phyloP scores from a whole-genome alignment of 2,329 filamentous ascomycete species.

The Grosmannia penicillata region DNA sequence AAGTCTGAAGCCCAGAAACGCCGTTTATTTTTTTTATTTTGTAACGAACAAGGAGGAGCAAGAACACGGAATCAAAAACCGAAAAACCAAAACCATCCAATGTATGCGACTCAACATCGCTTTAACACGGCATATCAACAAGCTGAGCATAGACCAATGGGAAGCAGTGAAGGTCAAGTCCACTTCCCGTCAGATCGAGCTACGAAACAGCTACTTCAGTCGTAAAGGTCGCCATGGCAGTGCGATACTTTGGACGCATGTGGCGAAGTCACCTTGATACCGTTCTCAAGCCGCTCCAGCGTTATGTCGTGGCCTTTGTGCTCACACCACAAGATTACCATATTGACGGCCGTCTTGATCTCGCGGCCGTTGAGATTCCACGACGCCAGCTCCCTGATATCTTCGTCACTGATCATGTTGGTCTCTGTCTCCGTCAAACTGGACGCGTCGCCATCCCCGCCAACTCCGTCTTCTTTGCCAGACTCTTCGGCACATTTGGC shows the following conservation, averaged over 20 bases:
- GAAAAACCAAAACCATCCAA: too few relatives aligned
- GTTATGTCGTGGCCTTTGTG: constrained; percentile 27
- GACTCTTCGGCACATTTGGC: too few relatives aligned
- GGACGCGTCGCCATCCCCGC: too few relatives aligned
- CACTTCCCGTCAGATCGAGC: too few relatives aligned
- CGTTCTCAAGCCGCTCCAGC: constrained; percentile 25
- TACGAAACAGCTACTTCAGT: not conserved
- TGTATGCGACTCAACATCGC: too few relatives aligned
- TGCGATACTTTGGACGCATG: constrained; percentile 21
- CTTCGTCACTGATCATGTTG: constrained; percentile 15
- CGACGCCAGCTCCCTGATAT: constrained; percentile 22
- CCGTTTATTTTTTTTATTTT: too few relatives aligned
- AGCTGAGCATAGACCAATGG: not conserved
- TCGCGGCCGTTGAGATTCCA: constrained; percentile 29
- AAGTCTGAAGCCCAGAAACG: too few relatives aligned
- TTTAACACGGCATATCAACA: too few relatives aligned
- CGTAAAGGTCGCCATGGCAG: constrained; percentile 4
- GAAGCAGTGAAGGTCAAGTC: not conserved
- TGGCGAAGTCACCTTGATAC: constrained; percentile 29
- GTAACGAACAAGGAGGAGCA: too few relatives aligned
- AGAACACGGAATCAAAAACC: too few relatives aligned
- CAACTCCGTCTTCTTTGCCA: too few relatives aligned
- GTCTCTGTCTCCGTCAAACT: not conserved
- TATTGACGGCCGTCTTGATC: constrained; percentile 32
- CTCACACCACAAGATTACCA: constrained; percentile 29